Evolutionary conservation across 108 stramenopile species (phyloP).

Genomic region (Pseudonitzschia pungens): DNA sequence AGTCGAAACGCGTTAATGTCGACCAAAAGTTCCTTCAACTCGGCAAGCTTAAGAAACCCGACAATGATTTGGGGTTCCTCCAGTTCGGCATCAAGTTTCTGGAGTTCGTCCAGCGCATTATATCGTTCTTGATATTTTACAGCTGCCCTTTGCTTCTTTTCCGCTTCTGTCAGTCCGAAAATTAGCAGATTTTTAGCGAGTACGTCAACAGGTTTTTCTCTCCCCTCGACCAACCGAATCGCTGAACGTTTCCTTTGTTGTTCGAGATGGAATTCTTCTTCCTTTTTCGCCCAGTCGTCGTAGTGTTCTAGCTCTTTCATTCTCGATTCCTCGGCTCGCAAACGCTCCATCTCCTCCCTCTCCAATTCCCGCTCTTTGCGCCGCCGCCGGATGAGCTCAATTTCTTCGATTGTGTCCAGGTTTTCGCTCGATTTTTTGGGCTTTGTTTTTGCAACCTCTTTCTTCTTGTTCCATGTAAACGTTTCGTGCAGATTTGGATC

Average conservation of each 20-base stretch:
- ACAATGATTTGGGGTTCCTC: slow-evolving; percentile 73
- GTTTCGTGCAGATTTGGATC: slow-evolving; percentile 94
- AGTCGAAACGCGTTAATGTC: slow-evolving; percentile 82
- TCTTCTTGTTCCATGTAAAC: slow-evolving; percentile 96
- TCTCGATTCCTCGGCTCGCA: slow-evolving; percentile 89
- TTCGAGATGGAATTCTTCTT: slow-evolving; percentile 96
- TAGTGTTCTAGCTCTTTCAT: slow-evolving; percentile 94
- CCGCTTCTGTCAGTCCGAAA: slow-evolving; percentile 81
- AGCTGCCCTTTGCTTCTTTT: slow-evolving; percentile 63
- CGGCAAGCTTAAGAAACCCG: slow-evolving; percentile 77
- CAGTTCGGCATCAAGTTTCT: slow-evolving; percentile 78
- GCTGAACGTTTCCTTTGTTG: slow-evolving; percentile 88
- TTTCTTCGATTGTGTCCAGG: slow-evolving; percentile 84
- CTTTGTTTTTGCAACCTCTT: slow-evolving; percentile 36
- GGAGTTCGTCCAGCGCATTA: slow-evolving; percentile 79
- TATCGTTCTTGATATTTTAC: slow-evolving; percentile 90
- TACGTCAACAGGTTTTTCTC: slow-evolving; percentile 94
- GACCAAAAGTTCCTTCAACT: slow-evolving; percentile 78
- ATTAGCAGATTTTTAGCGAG: slow-evolving; percentile 95
- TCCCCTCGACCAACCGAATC: slow-evolving; percentile 92
- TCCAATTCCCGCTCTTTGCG: slow-evolving; percentile 85
- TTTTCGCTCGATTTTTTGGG: slow-evolving; percentile 16
- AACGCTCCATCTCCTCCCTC: slow-evolving; percentile 92
- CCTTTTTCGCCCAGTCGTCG: slow-evolving; percentile 97
- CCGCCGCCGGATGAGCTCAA: slow-evolving; percentile 95